Evolutionary conservation across 345 rosid species (phyloP).

Genomic region (Tarenaya hassleriana): DNA sequence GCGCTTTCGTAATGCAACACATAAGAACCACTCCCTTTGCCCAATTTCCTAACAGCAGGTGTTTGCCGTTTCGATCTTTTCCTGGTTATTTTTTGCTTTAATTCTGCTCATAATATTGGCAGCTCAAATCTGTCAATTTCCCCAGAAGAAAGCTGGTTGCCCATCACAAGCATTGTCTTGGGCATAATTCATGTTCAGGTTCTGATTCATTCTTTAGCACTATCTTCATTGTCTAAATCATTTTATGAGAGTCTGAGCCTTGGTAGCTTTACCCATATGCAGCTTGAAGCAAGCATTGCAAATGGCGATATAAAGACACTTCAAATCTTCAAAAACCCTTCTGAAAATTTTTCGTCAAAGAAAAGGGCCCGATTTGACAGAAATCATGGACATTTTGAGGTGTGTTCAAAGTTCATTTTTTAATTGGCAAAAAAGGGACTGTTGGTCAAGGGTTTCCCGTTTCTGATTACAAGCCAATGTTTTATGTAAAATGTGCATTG

Average conservation of each 20-base stretch:
- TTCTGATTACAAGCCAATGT: too few relatives aligned
- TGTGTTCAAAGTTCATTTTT: conserved; percentile 13
- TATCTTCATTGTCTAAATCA: not conserved
- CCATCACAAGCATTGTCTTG: conserved; percentile 76
- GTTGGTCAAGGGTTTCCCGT: too few relatives aligned
- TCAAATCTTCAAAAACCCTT: conserved; percentile 39
- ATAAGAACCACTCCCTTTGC: too few relatives aligned
- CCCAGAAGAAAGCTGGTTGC: conserved; percentile 90
- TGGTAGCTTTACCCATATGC: conserved; percentile 22
- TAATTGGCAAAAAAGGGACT: too few relatives aligned
- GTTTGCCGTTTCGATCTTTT: not conserved
- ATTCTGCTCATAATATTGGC: conserved; percentile 6
- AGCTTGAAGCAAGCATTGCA: conserved; percentile 79
- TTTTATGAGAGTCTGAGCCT: too few relatives aligned
- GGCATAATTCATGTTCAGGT: conserved; percentile 94
- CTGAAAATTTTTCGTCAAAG: conserved; percentile 35
- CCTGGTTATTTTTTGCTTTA: not conserved
- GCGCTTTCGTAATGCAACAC: too few relatives aligned
- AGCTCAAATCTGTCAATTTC: conserved; percentile 82
- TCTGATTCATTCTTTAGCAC: not conserved
- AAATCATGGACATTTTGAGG: conserved; percentile 33
- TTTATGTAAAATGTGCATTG: too few relatives aligned
- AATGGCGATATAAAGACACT: conserved; percentile 75
- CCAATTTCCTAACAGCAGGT: too few relatives aligned
- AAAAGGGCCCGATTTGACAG: conserved; percentile 27